phyloP scores from a whole-genome alignment of 495 filamentous ascomycete species.

The Penicillium cataractarum region DNA sequence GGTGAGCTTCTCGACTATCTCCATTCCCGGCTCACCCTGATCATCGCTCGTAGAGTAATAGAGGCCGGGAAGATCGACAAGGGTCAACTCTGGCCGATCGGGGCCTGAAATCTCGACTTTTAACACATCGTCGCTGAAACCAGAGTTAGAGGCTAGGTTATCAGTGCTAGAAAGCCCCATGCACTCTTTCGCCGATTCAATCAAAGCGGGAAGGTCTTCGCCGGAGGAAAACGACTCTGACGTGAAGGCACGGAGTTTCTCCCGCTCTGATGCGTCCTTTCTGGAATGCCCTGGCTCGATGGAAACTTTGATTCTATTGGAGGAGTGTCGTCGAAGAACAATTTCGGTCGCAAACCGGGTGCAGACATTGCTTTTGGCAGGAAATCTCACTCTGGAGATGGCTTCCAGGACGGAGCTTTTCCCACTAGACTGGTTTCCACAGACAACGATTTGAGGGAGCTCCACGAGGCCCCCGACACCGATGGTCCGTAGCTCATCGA shows the following conservation, averaged over 20 bases:
- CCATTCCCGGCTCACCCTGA: constrained; percentile 32
- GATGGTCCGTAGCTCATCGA: constrained; percentile 58
- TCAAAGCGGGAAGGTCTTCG: constrained; percentile 41
- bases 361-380: constrained; percentile 52
- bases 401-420: constrained; percentile 78
- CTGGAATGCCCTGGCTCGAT: constrained; percentile 44
- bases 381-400: constrained; percentile 70
- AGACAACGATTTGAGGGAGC: constrained; percentile 76
- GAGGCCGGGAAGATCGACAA: constrained; percentile 70
- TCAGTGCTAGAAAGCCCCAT: constrained; percentile 59
- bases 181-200: constrained; percentile 48
- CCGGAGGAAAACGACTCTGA: constrained; percentile 19
- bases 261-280: constrained; percentile 13
- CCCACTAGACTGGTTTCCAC: constrained; percentile 71
- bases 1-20: constrained; percentile 54
- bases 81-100: constrained; percentile 59
- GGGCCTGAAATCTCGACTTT: constrained; percentile 65
- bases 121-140: constrained; percentile 59
- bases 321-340: constrained; percentile 26
- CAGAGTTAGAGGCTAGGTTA: neutral
- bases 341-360: constrained; percentile 43
- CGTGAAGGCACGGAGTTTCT: constrained; percentile 13
- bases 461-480: constrained; percentile 60
- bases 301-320: constrained; percentile 39
- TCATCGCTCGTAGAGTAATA: constrained; percentile 50